Percentiles rank a stretch among this genome's conserved stretches.
phyloP scores from a whole-genome alignment of 73 alveolate species.

The Uronychia setigera region DNA sequence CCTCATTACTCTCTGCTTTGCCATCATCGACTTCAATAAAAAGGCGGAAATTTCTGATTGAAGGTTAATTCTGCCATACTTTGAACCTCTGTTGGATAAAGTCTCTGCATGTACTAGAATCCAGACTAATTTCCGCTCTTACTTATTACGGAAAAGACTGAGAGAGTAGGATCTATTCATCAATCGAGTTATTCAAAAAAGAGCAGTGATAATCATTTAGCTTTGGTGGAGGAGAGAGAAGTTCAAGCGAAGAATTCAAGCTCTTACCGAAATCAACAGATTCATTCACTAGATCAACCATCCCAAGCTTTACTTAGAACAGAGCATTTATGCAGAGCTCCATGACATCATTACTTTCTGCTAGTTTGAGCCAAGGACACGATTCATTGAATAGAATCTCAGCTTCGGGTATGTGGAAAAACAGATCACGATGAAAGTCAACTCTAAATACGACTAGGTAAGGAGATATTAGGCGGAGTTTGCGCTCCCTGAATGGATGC shows the following conservation, averaged over 20 bases:
- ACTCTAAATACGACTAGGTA: neutral
- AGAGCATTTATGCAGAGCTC: conserved; percentile 26
- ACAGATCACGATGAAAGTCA: conserved; percentile 14
- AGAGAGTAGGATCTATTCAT: neutral
- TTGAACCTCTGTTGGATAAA: conserved; percentile 35
- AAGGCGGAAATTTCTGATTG: conserved; percentile 4
- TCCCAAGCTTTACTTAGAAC: conserved; percentile 43
- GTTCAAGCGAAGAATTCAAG: conserved; percentile 40
- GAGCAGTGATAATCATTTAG: conserved; percentile 45
- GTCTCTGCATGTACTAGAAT: conserved; percentile 40
- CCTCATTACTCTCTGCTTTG: conserved; percentile 19
- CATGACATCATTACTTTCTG: neutral
- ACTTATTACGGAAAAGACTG: neutral
- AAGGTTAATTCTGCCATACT: conserved; percentile 12
- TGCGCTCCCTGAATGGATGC: conserved; percentile 48
- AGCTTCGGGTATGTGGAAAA: conserved; percentile 18
- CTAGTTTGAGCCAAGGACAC: neutral
- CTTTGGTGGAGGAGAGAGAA: conserved; percentile 52
- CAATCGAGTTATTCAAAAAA: conserved; percentile 23
- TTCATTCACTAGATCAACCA: conserved; percentile 37
- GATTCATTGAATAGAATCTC: conserved; percentile 34
- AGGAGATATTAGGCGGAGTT: conserved; percentile 21
- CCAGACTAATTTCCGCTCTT: conserved; percentile 6
- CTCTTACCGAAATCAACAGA: conserved; percentile 12
- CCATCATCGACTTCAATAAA: neutral